phyloP scores from a whole-genome alignment of 2,329 filamentous ascomycete genomes.

The Paracamarosporium sp. region DNA sequence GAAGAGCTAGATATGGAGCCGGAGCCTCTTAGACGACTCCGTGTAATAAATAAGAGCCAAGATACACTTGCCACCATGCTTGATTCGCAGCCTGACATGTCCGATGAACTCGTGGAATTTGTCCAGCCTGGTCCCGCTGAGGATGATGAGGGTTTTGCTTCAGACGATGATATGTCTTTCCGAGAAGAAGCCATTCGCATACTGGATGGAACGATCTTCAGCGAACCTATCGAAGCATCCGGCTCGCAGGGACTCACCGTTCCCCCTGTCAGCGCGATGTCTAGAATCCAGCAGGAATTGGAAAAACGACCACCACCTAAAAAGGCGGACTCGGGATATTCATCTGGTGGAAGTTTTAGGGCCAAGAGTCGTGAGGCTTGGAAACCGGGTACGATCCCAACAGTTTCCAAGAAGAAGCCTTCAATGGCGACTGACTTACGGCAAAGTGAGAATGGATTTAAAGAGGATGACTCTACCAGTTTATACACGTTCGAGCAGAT shows the following conservation, averaged over 20 bases:
- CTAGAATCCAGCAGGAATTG: not conserved
- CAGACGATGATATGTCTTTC: conserved; percentile 9
- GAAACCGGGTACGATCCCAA: conserved; percentile 15
- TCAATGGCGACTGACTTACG: conserved; percentile 14
- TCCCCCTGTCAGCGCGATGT: not conserved
- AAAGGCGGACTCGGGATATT: conserved; percentile 50
- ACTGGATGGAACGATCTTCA: conserved; percentile 30
- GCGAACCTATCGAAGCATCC: conserved; percentile 13
- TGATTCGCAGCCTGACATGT: conserved; percentile 38
- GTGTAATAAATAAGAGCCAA: conserved; percentile 25
- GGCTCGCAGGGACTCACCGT: not conserved
- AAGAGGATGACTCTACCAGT: conserved; percentile 14
- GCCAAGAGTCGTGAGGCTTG: conserved; percentile 11
- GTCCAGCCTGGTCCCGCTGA: not conserved
- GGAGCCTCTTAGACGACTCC: conserved; percentile 20
- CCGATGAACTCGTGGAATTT: conserved; percentile 29
- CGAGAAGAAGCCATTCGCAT: conserved; percentile 23
- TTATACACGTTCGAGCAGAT: conserved; percentile 26
- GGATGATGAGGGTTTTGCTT: conserved; percentile 12
- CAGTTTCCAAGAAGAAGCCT: conserved; percentile 15
- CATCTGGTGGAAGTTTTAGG: conserved; percentile 43
- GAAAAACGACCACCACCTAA: conserved; percentile 27
- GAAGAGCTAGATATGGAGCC: conserved; percentile 6
- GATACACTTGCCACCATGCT: conserved; percentile 26
- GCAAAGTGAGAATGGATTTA: conserved; percentile 15